Conservation (phyloP, 2,329 filamentous ascomycete genomes). For the Curvularia spicifera region DNA sequence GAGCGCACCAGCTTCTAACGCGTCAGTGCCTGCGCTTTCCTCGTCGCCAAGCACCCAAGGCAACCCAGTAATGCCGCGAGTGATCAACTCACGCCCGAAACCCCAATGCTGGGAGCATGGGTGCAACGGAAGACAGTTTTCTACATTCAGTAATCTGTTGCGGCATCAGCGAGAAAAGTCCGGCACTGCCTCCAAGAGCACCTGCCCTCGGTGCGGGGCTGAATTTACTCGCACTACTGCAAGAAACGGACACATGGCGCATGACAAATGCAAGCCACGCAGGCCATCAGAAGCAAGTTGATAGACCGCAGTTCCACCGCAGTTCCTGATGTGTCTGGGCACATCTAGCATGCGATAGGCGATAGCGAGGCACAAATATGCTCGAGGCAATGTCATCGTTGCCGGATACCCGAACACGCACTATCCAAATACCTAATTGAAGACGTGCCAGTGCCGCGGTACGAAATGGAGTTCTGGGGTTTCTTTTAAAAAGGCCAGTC, state of each 20-base stretch:
- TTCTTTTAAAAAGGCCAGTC: background rate
- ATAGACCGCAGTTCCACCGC: slow-evolving; percentile 12
- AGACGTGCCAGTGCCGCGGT: background rate
- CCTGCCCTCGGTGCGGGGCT: slow-evolving; percentile 88
- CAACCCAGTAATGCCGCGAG: slow-evolving; percentile 54
- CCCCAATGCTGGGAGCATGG: slow-evolving; percentile 97
- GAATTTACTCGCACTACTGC: slow-evolving; percentile 91
- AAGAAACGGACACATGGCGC: slow-evolving; percentile 81
- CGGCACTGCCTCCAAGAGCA: slow-evolving; percentile 85
- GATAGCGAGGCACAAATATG: background rate
- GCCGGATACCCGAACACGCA: background rate
- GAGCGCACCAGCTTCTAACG: slow-evolving; percentile 27
- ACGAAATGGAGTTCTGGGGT: background rate
- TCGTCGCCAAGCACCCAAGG: slow-evolving; percentile 36
- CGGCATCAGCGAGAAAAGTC: slow-evolving; percentile 94
- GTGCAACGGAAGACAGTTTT: slow-evolving; percentile 94
- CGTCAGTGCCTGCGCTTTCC: slow-evolving; percentile 34
- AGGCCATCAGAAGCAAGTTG: slow-evolving; percentile 53
- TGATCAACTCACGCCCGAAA: slow-evolving; percentile 82
- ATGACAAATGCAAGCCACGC: slow-evolving; percentile 90
- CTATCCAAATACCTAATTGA: background rate
- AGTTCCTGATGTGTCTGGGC: slow-evolving; percentile 3
- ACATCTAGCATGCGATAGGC: background rate
- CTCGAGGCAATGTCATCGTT: background rate
- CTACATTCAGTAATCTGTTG: slow-evolving; percentile 92